phyloP scores from a whole-genome alignment of 2,329 filamentous ascomycete species.

The Dactylonectria estremocensis region DNA sequence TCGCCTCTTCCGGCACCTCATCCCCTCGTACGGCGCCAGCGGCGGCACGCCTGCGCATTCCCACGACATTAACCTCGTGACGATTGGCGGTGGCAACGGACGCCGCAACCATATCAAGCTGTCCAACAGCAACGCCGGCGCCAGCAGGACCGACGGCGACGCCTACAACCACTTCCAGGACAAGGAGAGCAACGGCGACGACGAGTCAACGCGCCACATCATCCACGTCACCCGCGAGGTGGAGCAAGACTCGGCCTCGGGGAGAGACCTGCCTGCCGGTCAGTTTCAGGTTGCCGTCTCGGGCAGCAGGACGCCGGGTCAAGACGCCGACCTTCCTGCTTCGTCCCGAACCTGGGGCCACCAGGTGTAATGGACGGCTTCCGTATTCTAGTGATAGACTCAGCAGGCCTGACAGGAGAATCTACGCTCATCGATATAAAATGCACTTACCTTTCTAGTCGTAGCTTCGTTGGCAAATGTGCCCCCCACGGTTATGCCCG shows the following conservation, averaged over 20 bases:
- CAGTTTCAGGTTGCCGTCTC: slow-evolving; percentile 8
- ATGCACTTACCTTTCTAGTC: too few relatives aligned
- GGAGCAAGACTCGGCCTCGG: slow-evolving; percentile 31
- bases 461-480: too few relatives aligned
- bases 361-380: neutral
- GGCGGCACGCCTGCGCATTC: slow-evolving; percentile 27
- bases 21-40: slow-evolving; percentile 30
- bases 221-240: slow-evolving; percentile 39
- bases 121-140: slow-evolving; percentile 5
- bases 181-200: slow-evolving; percentile 37
- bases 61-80: slow-evolving; percentile 34
- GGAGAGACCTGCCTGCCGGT: neutral
- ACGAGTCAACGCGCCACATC: slow-evolving; percentile 33
- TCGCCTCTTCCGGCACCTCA: slow-evolving; percentile 33
- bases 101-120: slow-evolving; percentile 33
- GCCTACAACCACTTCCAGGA: slow-evolving; percentile 31
- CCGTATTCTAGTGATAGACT: too few relatives aligned
- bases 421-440: too few relatives aligned
- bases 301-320: neutral
- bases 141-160: slow-evolving; percentile 16
- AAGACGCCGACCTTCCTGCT: neutral
- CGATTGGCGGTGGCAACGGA: slow-evolving; percentile 28
- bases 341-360: neutral
- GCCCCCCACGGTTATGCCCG: too few relatives aligned
- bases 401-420: too few relatives aligned